Conservation (phyloP, 352 stramenopile genomes). For the Halophytophthora batemanensis region DNA sequence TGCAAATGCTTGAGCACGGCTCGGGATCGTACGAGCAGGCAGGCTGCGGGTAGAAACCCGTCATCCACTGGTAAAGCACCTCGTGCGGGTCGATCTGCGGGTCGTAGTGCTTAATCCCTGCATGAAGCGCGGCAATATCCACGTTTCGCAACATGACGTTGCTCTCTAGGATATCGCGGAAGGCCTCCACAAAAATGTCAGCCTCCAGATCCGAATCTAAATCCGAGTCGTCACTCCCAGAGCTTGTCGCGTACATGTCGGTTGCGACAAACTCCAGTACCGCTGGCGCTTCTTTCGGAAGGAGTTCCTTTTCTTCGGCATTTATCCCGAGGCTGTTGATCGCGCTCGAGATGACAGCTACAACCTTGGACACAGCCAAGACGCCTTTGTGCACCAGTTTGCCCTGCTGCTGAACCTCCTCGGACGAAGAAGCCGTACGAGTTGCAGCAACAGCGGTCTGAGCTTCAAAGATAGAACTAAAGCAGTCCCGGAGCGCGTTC, state of each 20-base stretch:
- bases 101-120: constrained; percentile 64
- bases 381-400: constrained; percentile 28
- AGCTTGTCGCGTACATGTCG: no score
- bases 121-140: constrained; percentile 34
- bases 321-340: constrained; percentile 1
- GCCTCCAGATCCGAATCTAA: background rate
- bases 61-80: constrained; percentile 60
- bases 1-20: constrained; percentile 31
- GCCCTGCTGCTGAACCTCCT: constrained; percentile 4
- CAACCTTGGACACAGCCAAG: constrained; percentile 14
- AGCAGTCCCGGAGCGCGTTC: constrained; percentile 32
- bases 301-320: constrained; percentile 2
- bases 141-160: constrained; percentile 19
- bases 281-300: no score
- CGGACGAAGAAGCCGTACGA: background rate
- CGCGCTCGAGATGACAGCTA: constrained; percentile 17
- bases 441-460: constrained; percentile 12
- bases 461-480: constrained; percentile 27
- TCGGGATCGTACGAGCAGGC: constrained; percentile 27
- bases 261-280: no score
- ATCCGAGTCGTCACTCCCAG: background rate
- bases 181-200: constrained; percentile 3
- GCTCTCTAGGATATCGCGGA: constrained; percentile 6
- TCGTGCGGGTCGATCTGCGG: constrained; percentile 40
- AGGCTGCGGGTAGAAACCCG: constrained; percentile 44